Evolutionary conservation across 352 stramenopile species (phyloP), one percentile per base, ranked within the genome.

Genomic region (Pythium monospermum): DNA sequence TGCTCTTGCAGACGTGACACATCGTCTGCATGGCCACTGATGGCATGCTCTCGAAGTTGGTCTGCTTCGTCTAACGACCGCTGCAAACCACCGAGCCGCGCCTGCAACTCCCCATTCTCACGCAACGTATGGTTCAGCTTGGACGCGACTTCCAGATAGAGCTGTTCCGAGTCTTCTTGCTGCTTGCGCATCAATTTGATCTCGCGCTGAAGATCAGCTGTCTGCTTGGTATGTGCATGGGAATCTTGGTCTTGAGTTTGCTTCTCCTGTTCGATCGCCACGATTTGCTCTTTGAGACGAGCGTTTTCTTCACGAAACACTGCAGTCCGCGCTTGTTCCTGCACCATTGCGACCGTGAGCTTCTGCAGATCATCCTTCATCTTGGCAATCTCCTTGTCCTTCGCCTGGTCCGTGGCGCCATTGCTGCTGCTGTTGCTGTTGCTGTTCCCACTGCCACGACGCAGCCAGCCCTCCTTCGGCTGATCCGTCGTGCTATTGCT

Each of bases 221-320:
- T n/a, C 27, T 68, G 43, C 39, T 64, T 53, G 27, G 41, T 16
- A 2, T 38, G 16, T 0, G 23, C 26, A 2, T 69, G 32, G 3
- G 62, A 28, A 1, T 82, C 50, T 3, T 48, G 55, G 38, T 87
- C 67, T 19, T 74, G 71, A 31, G 80, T 61, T 42, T 84, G 66
- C 39, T 80, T 81, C 12, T 85, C 67, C 35, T 76, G 48, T 7
- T 70, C 28, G 13, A 82, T 54, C 4, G 68, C 51, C 0, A 51
- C 49, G 21, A 90, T 41, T 42, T 87, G 73, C 6, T 78, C 59
- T 16, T 64, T 72, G 16, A 90, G 30, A 0, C 68, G 49, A 11
- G 57, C 66, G 21, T 85, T 86, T 36, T 90, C 78, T 32, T 87
- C 72, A 32, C 75, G 61, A 13, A 83, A 64, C 10, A 87, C 66